These are phyloP conservation scores for Ogataea henricii DNA, from an alignment of 805 yeast species.

Conservation along the genomic window DNA sequence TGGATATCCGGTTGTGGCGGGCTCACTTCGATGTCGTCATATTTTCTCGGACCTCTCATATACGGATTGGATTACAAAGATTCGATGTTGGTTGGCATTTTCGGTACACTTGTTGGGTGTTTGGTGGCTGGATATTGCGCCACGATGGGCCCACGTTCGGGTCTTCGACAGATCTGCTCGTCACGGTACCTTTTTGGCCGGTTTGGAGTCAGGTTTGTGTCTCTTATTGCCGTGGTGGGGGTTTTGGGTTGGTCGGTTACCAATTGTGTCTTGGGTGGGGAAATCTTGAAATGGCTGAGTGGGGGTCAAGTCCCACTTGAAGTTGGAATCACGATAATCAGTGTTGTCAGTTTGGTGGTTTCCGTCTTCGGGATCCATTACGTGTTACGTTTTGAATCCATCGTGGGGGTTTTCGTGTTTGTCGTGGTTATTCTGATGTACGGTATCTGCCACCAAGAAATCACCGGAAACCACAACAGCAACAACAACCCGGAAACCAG, in stretches of 20 bases:
- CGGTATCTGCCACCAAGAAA: slow-evolving; percentile 51
- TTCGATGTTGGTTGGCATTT: slow-evolving; percentile 59
- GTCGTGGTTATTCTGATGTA: slow-evolving; percentile 69
- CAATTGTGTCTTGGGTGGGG: slow-evolving; percentile 88
- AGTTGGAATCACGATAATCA: slow-evolving; percentile 74
- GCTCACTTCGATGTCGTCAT: slow-evolving; percentile 86
- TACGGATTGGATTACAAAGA: slow-evolving; percentile 71
- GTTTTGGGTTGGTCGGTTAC: slow-evolving; percentile 93
- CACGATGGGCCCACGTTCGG: slow-evolving; percentile 87
- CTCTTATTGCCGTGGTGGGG: slow-evolving; percentile 71
- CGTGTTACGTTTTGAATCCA: slow-evolving; percentile 65
- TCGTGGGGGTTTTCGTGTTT: slow-evolving; percentile 68
- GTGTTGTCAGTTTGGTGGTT: slow-evolving; percentile 61
- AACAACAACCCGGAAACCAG: too few species aligned
- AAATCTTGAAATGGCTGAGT: slow-evolving; percentile 68
- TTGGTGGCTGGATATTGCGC: slow-evolving; percentile 80
- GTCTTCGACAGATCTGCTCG: slow-evolving; percentile 85
- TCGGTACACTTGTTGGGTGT: slow-evolving; percentile 71
- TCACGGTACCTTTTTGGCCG: slow-evolving; percentile 82
- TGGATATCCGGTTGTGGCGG: slow-evolving; percentile 91
- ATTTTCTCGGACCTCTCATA: slow-evolving; percentile 70
- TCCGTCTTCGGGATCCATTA: slow-evolving; percentile 80
- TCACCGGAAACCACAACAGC: too few species aligned
- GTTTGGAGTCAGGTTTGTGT: slow-evolving; percentile 78
- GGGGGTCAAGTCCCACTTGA: slow-evolving; percentile 66